Evolutionary conservation across 352 stramenopile genomes (phyloP).

Genomic region (Phytophthora chlamydospora): DNA sequence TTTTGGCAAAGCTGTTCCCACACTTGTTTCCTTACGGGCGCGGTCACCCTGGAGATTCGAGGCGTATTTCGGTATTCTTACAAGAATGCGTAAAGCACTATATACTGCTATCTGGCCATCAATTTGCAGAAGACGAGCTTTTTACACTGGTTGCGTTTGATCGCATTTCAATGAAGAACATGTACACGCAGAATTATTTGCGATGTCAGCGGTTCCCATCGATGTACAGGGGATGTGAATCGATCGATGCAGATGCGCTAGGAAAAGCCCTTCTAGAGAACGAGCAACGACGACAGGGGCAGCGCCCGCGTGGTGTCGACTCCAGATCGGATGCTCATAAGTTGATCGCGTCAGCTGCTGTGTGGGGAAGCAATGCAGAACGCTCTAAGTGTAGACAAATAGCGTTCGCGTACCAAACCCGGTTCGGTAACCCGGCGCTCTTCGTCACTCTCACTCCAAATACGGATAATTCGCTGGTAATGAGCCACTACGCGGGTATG

Average conservation of each 20-base stretch:
- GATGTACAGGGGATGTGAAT: neutral
- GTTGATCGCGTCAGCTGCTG: neutral
- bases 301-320: neutral
- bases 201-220: neutral
- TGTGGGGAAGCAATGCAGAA: constrained; percentile 3
- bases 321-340: no score
- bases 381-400: no score
- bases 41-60: no score
- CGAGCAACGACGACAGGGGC: neutral
- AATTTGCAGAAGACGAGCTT: no score
- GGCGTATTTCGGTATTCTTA: no score
- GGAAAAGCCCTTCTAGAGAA: neutral
- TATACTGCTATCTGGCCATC: no score
- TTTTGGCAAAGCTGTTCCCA: neutral
- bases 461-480: constrained; percentile 6
- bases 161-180: constrained; percentile 6
- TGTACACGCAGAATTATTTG: neutral
- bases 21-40: constrained; percentile 1
- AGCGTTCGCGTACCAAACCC: no score
- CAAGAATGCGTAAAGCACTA: no score
- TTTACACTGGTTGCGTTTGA: no score
- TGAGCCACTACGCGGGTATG: constrained; percentile 2
- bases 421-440: no score
- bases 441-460: neutral
- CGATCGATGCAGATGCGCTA: no score